Conservation (phyloP, 1,284 basidiomycete species). For the Cryptococcus amylolentus region DNA sequence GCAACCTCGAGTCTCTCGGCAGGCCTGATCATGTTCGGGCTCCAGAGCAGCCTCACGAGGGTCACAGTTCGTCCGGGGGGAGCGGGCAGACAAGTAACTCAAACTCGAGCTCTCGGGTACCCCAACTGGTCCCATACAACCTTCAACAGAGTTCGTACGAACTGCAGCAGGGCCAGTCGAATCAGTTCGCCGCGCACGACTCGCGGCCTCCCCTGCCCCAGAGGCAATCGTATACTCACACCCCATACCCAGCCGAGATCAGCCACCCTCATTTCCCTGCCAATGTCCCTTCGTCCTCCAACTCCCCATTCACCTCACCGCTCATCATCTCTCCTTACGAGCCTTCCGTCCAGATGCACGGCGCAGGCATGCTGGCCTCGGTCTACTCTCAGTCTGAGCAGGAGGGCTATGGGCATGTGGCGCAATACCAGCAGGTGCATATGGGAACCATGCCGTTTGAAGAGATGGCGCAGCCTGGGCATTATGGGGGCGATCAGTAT, state of each 20-base stretch:
- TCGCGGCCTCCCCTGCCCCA: background rate
- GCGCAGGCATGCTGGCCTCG: background rate
- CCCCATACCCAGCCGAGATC: background rate
- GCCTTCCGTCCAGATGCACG: background rate
- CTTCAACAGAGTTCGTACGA: background rate
- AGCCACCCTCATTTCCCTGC: background rate
- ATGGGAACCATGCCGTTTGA: no score
- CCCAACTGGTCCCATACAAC: no score
- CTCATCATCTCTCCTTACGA: background rate
- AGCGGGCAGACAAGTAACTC: no score
- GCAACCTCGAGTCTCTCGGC: slow-evolving; percentile 6
- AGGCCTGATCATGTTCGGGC: no score
- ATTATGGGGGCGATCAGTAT: no score
- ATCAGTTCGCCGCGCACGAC: background rate
- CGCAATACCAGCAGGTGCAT: no score
- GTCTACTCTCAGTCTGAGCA: background rate
- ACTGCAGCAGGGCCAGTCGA: background rate
- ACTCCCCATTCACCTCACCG: background rate
- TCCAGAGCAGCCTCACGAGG: no score
- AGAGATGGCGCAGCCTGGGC: no score
- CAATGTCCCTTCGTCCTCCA: background rate
- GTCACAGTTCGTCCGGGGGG: no score
- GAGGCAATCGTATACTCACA: background rate
- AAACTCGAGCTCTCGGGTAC: no score
- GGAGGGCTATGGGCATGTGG: background rate